Conservation (phyloP, 176 grass and related monocot genomes). For the Dactylis glomerata region DNA sequence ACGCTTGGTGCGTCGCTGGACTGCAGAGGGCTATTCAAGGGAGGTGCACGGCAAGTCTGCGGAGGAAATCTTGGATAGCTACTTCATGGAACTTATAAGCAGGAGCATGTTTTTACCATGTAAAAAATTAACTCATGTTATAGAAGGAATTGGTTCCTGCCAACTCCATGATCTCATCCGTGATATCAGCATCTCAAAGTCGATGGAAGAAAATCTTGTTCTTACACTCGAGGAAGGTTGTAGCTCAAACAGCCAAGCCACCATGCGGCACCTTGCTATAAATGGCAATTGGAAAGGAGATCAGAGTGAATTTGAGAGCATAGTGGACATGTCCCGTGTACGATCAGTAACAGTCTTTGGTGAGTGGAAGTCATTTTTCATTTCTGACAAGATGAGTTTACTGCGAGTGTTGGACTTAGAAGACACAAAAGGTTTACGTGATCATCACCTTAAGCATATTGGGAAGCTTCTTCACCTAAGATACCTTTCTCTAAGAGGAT, state of each 20-base stretch:
- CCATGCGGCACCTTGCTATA: not conserved
- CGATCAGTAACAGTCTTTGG: not conserved
- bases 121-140: not conserved
- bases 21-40: not conserved
- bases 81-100: conserved; percentile 19
- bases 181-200: conserved; percentile 16
- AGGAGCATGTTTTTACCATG: conserved; percentile 23
- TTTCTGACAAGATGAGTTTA: too few relatives aligned
- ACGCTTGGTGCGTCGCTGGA: not conserved
- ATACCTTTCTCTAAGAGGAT: not conserved
- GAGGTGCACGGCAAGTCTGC: not conserved
- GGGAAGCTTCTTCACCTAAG: not conserved
- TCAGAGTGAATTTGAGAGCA: not conserved
- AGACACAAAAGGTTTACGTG: not conserved
- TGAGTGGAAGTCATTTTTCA: not conserved
- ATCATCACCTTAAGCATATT: not conserved
- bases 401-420: not conserved
- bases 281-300: not conserved
- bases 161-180: conserved; percentile 33
- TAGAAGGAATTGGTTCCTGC: not conserved
- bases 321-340: not conserved
- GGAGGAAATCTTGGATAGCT: not conserved
- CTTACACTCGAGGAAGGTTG: not conserved
- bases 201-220: conserved; percentile 22
- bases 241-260: not conserved